phyloP scores from a whole-genome alignment of 805 yeast genomes.

The Saccharomycopsis vini region DNA sequence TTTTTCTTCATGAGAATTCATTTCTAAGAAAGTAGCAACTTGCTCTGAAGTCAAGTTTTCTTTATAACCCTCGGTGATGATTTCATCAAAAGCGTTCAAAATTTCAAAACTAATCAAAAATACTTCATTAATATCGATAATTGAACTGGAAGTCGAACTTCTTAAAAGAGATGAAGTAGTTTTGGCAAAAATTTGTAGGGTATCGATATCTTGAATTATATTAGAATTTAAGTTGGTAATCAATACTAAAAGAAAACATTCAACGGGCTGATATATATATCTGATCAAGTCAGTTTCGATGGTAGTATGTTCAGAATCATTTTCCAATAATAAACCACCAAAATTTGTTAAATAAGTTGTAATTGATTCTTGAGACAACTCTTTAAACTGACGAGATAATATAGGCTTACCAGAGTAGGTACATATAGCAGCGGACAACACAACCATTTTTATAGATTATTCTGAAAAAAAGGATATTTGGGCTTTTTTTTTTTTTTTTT shows the following conservation, averaged over 20 bases:
- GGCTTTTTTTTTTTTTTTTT: no score
- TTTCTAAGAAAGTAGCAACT: conserved; percentile 80
- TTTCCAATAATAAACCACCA: conserved; percentile 66
- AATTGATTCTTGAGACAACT: conserved; percentile 74
- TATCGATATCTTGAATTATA: conserved; percentile 88
- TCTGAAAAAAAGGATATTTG: no score
- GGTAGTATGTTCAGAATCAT: conserved; percentile 77
- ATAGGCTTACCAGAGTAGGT: conserved; percentile 90
- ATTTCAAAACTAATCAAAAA: conserved; percentile 81
- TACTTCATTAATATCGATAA: conserved; percentile 72
- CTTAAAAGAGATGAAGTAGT: conserved; percentile 69
- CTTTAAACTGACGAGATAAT: conserved; percentile 85
- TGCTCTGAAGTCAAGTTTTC: conserved; percentile 79
- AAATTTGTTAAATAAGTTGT: conserved; percentile 78
- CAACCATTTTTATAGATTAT: no score
- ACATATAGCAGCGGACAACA: conserved; percentile 89
- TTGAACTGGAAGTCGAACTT: conserved; percentile 3
- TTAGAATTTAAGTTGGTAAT: conserved; percentile 88
- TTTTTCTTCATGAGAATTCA: conserved; percentile 98
- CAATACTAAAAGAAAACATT: conserved; percentile 82
- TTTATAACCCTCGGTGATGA: conserved; percentile 79
- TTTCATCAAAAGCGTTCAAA: conserved; percentile 88
- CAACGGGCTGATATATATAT: conserved; percentile 92
- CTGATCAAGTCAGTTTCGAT: conserved; percentile 89
- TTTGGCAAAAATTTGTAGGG: conserved; percentile 76